Evolutionary conservation across 176 grass and related monocot species (phyloP), one percentile per base, ranked within the genome.

Genomic region (Guadua angustifolia): DNA sequence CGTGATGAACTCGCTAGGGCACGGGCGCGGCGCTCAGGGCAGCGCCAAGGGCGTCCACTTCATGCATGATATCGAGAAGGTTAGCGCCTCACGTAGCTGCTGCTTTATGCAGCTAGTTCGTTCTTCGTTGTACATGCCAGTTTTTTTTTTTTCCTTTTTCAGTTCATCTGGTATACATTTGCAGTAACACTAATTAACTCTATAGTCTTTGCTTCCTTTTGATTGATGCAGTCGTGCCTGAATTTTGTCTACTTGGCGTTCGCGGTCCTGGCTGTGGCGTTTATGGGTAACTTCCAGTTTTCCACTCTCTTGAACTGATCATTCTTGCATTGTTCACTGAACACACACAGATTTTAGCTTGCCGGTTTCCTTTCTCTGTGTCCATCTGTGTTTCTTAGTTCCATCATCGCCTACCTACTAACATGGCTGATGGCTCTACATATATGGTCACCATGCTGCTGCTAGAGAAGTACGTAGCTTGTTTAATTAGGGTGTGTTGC

Each of bases 31-130:
- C 51, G 71, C 73, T 73, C 74, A 66, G 46, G 63, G 62, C 62
- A 47, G 22, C 40, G 68, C 82, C 47, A n/a, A 18, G 58, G 65
- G 71, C 83, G 58, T 26, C 33, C 65, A 92, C 86, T 94, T 98
- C 85, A 98, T 98, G 91, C 85, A 92, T 15, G 89, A 94, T 52
- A 70, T 98, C 33, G 95, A 98, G 79, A 98, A 98, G 95, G 95
- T 93, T 6, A 18, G 72, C 50, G 4, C 11, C 11, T 62, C 24
- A 14, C 4, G 11, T 13, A 5, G 7, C 3, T 7, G 22, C 26
- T 5, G 59, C 11, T 25, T 62, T 26, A 25, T n/a, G n/a, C 19
- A n/a, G 55, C 55, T 58, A 53, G 51, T 53, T 53, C 51, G 19
- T 53, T 53, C 42, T 2, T 43, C 8, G 42, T 43, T 7, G 51